These are phyloP conservation scores for Tricholoma hemisulphureum DNA, from an alignment of 768 basidiomycete species.

Conservation along the genomic window DNA sequence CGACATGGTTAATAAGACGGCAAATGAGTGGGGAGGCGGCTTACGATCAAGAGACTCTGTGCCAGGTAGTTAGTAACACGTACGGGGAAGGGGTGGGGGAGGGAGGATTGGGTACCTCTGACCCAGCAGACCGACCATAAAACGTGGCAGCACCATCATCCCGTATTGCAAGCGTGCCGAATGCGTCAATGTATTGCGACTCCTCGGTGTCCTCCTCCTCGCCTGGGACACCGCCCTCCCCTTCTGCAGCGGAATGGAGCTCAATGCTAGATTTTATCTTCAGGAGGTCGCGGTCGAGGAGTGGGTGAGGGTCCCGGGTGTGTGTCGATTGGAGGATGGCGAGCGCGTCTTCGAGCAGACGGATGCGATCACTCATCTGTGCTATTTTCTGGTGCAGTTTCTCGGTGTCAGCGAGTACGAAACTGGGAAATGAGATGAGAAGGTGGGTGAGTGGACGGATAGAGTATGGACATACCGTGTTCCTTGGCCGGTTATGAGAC, in stretches of 20 bases:
- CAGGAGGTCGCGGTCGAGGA: constrained; percentile 58
- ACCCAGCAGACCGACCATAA: constrained; percentile 69
- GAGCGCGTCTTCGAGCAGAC: constrained; percentile 69
- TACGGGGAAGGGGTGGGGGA: not conserved
- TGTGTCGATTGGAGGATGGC: constrained; percentile 50
- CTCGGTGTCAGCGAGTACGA: constrained; percentile 72
- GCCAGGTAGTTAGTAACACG: not conserved
- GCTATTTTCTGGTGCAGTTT: constrained; percentile 67
- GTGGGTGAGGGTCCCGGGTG: constrained; percentile 54
- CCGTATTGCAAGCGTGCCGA: constrained; percentile 66
- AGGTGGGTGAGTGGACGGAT: not conserved
- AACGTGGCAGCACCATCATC: constrained; percentile 72
- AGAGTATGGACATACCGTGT: constrained; percentile 51
- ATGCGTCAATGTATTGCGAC: constrained; percentile 61
- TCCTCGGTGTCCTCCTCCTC: constrained; percentile 35
- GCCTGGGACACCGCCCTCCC: constrained; percentile 23
- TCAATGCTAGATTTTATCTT: constrained; percentile 71
- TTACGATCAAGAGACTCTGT: constrained; percentile 58
- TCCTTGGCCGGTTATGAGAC: constrained; percentile 74
- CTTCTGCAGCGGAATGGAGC: constrained; percentile 55
- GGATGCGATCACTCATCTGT: constrained; percentile 67
- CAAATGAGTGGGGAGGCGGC: constrained; percentile 15
- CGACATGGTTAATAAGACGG: not conserved
- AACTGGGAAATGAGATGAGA: constrained; percentile 34
- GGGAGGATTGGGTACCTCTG: constrained; percentile 45